Percentiles rank a stretch among this genome's conserved stretches.
These are phyloP conservation scores for Sarocladium strictum DNA, from an alignment of 2,329 filamentous ascomycete genomes.

Conservation along the genomic window DNA sequence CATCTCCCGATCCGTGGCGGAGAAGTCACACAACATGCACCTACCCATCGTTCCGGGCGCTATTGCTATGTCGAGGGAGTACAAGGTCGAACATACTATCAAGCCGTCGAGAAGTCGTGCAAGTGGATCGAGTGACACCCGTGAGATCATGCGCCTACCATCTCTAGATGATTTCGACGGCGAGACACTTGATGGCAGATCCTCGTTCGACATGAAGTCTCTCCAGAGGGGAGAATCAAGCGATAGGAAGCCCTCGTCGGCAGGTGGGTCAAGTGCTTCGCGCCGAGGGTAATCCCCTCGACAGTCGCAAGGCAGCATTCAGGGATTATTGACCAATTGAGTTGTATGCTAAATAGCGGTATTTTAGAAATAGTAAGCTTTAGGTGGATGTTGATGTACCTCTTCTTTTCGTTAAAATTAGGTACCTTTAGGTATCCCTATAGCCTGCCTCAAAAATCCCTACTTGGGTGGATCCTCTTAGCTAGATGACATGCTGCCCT, in stretches of 20 bases:
- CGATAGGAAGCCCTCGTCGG: background rate
- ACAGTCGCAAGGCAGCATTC: too few species aligned
- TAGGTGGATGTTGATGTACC: too few species aligned
- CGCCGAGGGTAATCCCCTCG: background rate
- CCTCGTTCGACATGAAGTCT: conserved; percentile 5
- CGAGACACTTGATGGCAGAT: background rate
- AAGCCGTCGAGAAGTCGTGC: background rate
- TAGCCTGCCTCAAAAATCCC: too few species aligned
- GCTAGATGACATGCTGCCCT: too few species aligned
- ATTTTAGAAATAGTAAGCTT: too few species aligned
- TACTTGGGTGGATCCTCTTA: too few species aligned
- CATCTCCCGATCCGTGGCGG: conserved; percentile 10
- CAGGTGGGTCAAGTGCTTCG: background rate
- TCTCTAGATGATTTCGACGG: conserved; percentile 1
- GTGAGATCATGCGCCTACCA: background rate
- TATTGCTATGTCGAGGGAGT: conserved; percentile 10
- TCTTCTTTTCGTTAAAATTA: too few species aligned
- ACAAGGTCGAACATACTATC: conserved; percentile 9
- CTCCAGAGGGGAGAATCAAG: background rate
- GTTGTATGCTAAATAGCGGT: too few species aligned
- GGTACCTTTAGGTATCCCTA: too few species aligned
- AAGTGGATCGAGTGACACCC: background rate
- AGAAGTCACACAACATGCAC: conserved; percentile 6
- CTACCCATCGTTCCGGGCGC: conserved; percentile 10
- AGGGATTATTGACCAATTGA: too few species aligned